phyloP scores from a whole-genome alignment of 257 asterid genomes.

The Solanum acaule region DNA sequence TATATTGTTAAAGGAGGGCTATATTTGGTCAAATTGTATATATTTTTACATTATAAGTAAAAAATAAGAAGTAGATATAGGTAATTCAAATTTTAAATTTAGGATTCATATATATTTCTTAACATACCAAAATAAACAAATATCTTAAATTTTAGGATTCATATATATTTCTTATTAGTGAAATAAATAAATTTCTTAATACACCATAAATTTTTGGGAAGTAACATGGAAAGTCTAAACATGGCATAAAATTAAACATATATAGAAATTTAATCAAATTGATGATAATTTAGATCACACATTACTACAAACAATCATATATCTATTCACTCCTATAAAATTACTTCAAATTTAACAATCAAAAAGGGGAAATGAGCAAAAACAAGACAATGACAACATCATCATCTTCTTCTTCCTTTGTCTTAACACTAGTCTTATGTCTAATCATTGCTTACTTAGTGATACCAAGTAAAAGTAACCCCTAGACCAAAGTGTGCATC shows the following conservation, averaged over 20 bases:
- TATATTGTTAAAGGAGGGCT: neutral
- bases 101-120: neutral
- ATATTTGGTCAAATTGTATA: neutral
- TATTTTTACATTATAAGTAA: too few species aligned
- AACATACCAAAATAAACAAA: neutral
- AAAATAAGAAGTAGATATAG: neutral
- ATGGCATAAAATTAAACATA: neutral
- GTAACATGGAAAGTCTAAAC: neutral
- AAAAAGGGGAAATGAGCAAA: neutral
- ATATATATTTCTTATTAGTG: neutral
- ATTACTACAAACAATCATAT: neutral
- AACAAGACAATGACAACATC: neutral
- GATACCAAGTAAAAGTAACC: neutral
- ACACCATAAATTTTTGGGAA: neutral
- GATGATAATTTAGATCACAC: neutral
- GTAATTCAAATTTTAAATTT: too few species aligned
- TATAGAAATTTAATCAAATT: neutral
- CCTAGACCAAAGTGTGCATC: neutral
- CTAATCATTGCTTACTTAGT: neutral
- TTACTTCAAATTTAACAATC: neutral
- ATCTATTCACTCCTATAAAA: neutral
- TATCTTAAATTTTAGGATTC: neutral
- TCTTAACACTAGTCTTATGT: neutral
- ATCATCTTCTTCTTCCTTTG: neutral
- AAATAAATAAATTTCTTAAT: neutral